A percentile compares a stretch with the other conserved stretches of the same genome.
These are phyloP conservation scores for Hermanozyma aechmeae DNA, from an alignment of 805 yeast species.

Conservation along the genomic window DNA sequence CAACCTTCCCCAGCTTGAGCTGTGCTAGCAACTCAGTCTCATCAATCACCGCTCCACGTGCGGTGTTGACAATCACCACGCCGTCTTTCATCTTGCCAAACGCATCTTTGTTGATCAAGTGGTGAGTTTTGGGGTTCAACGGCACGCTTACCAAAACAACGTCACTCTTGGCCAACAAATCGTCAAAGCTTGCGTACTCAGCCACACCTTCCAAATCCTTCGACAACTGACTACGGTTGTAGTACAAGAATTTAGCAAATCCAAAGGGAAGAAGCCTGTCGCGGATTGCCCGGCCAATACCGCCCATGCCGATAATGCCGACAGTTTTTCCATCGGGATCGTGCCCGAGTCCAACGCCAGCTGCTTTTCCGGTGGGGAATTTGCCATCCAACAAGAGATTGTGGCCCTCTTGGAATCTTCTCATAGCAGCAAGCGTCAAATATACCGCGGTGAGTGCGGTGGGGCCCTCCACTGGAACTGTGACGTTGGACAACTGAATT, in stretches of 20 bases:
- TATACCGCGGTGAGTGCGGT: conserved; percentile 67
- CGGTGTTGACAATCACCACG: conserved; percentile 71
- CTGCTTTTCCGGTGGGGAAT: conserved; percentile 43
- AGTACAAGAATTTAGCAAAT: conserved; percentile 57
- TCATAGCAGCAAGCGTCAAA: conserved; percentile 51
- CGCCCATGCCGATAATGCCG: conserved; percentile 84
- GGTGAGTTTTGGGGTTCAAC: conserved; percentile 61
- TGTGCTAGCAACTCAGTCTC: conserved; percentile 49
- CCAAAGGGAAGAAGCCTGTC: conserved; percentile 71
- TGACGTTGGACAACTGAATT: conserved; percentile 62
- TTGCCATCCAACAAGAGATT: conserved; percentile 42
- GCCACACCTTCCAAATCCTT: conserved; percentile 62
- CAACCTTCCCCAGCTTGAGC: conserved; percentile 54
- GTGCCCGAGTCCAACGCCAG: conserved; percentile 55
- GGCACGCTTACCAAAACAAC: conserved; percentile 72
- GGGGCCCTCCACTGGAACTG: conserved; percentile 56
- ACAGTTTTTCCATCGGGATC: conserved; percentile 70
- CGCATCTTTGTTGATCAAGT: conserved; percentile 52
- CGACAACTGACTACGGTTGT: conserved; percentile 54
- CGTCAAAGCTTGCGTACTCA: conserved; percentile 64
- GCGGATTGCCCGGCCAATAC: conserved; percentile 77
- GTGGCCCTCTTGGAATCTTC: conserved; percentile 60
- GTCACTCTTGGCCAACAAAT: conserved; percentile 54
- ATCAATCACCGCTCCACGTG: conserved; percentile 79
- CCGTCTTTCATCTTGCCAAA: conserved; percentile 70